Base-by-base conservation (phyloP, 2,329 filamentous ascomycete genomes). In the Xylaria sp. region DNA sequence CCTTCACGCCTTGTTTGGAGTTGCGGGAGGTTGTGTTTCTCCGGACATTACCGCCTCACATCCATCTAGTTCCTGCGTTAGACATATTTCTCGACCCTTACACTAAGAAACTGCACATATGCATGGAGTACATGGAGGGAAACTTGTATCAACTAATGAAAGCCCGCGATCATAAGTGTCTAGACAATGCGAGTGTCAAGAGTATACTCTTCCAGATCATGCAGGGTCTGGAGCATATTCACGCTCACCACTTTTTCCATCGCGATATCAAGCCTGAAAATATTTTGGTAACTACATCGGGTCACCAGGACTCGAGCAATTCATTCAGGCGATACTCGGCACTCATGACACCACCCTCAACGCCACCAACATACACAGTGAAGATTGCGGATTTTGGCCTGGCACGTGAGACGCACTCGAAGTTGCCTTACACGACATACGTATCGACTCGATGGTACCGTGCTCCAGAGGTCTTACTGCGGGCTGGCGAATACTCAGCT, bases 111-210 rank as follows among this genome's bases (percentile, higher is more conserved):
- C 89, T 99, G 53, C 96, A 99, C 81, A 99, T 99, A 74, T 91
- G 89, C 78, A 99, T 99, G 96, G 96, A 99, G 83, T 97, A 97
- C 82, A 99, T 99, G 96, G 96, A 99, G 80, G 96, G 96, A 59
- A 99, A 99, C 80, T 87, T 99, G 0, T 99, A 99, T 81, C 96
- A 99, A 81, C 83, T 99, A 71, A 99, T 99, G 96, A 99, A 99
- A 84, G 92, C 96, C 61, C 90, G 96, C 68, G 96, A 99, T 74
- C 95, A 97, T 85, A 98, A 98, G 81, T 92, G 87, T 71, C 87
- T 99, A 33, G 96, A 99, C 77, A 92, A 92, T 63, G 89, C 88
- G 69, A 97, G 93, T 76, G 96, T 99, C 69, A 98, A 99, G 86
- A 98, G 95, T 83, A 97, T 99, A 71, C 86, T 99, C 44, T 97